A percentile compares a stretch with the other conserved stretches of the same genome.
Conservation (phyloP, 1,284 basidiomycete genomes). For the Ganoderma meredithae region DNA sequence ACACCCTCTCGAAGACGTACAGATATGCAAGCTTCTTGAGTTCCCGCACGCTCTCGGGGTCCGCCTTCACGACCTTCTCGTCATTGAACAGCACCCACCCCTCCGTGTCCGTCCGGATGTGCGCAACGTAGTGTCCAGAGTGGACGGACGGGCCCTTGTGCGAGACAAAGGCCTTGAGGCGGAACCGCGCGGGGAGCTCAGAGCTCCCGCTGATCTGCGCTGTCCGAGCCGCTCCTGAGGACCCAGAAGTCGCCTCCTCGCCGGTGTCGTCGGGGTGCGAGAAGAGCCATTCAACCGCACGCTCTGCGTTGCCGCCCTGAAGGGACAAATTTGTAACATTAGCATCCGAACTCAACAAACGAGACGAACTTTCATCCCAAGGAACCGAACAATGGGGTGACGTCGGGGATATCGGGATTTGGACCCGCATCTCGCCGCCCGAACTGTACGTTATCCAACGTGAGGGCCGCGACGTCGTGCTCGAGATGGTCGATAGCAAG, state of each 20-base stretch:
- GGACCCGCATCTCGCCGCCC: not conserved
- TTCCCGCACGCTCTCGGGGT: conserved; percentile 73
- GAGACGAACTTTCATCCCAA: not conserved
- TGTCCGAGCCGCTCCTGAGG: conserved; percentile 33
- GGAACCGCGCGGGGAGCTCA: conserved; percentile 78
- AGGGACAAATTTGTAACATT: conserved; percentile 4
- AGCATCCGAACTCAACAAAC: not conserved
- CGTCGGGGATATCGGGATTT: not conserved
- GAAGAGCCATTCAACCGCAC: conserved; percentile 98
- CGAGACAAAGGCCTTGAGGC: conserved; percentile 92
- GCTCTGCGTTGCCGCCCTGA: conserved; percentile 79
- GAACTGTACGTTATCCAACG: not conserved
- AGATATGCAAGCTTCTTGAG: conserved; percentile 87
- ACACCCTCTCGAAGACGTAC: conserved; percentile 83
- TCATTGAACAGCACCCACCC: conserved; percentile 94
- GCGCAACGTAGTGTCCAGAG: conserved; percentile 94
- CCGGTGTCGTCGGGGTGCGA: conserved; percentile 91
- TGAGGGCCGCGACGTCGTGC: not conserved
- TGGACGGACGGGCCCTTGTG: conserved; percentile 97
- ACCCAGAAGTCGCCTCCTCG: conserved; percentile 54
- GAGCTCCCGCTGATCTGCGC: conserved; percentile 54
- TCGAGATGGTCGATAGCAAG: not conserved
- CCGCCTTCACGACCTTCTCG: conserved; percentile 93
- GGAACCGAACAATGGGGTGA: not conserved
- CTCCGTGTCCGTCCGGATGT: conserved; percentile 61